phyloP scores from a whole-genome alignment of 805 yeast species.

The Hanseniaspora valbyensis region DNA sequence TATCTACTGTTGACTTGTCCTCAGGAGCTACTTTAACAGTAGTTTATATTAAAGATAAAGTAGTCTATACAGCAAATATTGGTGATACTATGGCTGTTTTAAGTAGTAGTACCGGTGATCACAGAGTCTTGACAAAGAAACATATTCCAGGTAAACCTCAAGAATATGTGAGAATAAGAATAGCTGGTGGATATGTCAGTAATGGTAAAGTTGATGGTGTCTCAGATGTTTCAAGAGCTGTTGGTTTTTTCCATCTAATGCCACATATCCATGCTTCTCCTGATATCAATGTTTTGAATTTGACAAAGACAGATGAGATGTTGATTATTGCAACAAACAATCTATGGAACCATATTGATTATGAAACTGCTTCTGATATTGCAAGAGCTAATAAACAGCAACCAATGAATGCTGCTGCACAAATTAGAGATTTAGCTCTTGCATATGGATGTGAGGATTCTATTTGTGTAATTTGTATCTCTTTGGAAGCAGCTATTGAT shows the following conservation, averaged over 20 bases:
- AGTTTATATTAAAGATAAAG: constrained; percentile 60
- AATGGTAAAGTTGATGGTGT: constrained; percentile 79
- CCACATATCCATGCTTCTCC: constrained; percentile 90
- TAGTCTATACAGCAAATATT: constrained; percentile 68
- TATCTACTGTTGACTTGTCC: constrained; percentile 52
- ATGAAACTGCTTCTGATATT: constrained; percentile 82
- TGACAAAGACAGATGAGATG: constrained; percentile 68
- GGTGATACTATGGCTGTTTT: constrained; percentile 84
- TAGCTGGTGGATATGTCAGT: constrained; percentile 83
- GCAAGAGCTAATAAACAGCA: constrained; percentile 69
- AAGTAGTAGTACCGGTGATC: constrained; percentile 73
- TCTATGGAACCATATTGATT: constrained; percentile 74
- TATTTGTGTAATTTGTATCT: constrained; percentile 67
- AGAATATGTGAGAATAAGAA: constrained; percentile 78
- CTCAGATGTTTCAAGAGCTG: constrained; percentile 75
- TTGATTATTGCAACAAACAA: constrained; percentile 72
- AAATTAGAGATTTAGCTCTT: constrained; percentile 84
- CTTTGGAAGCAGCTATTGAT: constrained; percentile 40
- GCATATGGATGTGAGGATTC: constrained; percentile 81
- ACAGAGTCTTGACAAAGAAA: constrained; percentile 54
- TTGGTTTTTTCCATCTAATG: constrained; percentile 73
- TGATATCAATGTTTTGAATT: constrained; percentile 48
- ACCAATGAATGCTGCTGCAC: constrained; percentile 87
- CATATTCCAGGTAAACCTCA: constrained; percentile 74
- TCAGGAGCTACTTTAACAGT: constrained; percentile 83